Conservation (phyloP, 495 filamentous ascomycete species). For the Glonium stellatum region DNA sequence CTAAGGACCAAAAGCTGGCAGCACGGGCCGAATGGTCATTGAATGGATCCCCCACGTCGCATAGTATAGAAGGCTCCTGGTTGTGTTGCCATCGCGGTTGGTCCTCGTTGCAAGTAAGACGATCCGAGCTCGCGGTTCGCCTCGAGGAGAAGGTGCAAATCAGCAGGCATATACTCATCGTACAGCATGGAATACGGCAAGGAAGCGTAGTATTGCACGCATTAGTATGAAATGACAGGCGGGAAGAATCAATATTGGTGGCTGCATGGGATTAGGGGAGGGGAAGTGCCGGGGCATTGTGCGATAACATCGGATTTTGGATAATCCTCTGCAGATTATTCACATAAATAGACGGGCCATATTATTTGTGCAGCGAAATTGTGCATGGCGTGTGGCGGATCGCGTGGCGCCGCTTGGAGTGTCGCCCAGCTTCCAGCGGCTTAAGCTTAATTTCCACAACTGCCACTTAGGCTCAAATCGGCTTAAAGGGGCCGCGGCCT, state of each 20-base stretch:
- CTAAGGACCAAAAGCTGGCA: too few relatives aligned
- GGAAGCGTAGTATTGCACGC: too few relatives aligned
- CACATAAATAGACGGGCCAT: background rate
- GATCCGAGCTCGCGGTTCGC: background rate
- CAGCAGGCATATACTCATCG: too few relatives aligned
- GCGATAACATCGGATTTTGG: conserved; percentile 10
- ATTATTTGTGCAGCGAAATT: background rate
- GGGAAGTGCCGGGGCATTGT: background rate
- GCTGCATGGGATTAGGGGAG: conserved; percentile 7
- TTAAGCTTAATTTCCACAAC: conserved; percentile 1
- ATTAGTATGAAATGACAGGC: background rate
- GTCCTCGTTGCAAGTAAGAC: background rate
- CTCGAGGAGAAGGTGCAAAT: too few relatives aligned
- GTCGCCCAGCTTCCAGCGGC: background rate
- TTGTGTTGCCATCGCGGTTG: background rate
- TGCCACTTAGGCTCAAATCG: too few relatives aligned
- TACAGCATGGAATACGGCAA: too few relatives aligned
- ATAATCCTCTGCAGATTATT: conserved; percentile 16
- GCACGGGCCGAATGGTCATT: too few relatives aligned
- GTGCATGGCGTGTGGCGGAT: background rate
- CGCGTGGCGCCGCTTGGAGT: background rate
- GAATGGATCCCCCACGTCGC: background rate
- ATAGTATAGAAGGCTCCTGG: background rate
- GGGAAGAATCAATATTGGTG: conserved; percentile 20
- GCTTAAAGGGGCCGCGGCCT: too few relatives aligned